Base-by-base conservation (phyloP, 2,329 filamentous ascomycete species). In the Fusarium sp. region DNA sequence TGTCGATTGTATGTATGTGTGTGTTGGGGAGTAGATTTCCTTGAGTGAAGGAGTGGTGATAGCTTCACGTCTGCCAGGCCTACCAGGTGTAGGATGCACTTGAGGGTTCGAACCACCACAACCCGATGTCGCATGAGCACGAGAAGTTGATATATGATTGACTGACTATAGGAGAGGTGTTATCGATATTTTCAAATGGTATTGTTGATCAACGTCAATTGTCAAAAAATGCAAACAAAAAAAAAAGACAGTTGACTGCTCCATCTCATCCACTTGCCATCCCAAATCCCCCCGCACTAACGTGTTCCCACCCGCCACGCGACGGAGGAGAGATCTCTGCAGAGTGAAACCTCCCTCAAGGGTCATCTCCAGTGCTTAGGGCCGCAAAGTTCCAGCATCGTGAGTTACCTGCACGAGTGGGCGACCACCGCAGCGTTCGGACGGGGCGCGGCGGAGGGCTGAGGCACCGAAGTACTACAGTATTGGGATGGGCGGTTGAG, bases 331-430 rank as follows among this genome's bases (percentile, higher is more conserved):
- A 90, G 85, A 82, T 82, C 90, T 91, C 89, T 92, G 90, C 90
- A 90, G 89, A 91, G 90, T 92, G 88, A 92, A 84, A 66, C 90
- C 90, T 91, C 90, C 87, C 90, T 92, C 86, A 90, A 91, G 90
- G 79, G 81, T 92, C 79, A 85, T 89, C 88, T 89, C 88, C 90
- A 91, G 89, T 90, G 88, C 90, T 91, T 88, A 92, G 83, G 89
- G 86, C 83, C 83, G 82, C 85, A 80, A 53, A 61, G 50, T 74
- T 76, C 82, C 86, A 90, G 86, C 83, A 87, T 92, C 90, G 88
- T 87, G 85, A 87, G 90, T 87, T 92, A 82, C 90, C 90, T 87
- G 79, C 86, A 86, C 87, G 90, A 92, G 90, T 91, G 88, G 86
- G 83, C 81, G 83, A 79, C 86, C 89, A 90, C 90, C 90, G 88